Conservation (phyloP, 2,329 filamentous ascomycete genomes). For the Pseudogymnoascus sp. region DNA sequence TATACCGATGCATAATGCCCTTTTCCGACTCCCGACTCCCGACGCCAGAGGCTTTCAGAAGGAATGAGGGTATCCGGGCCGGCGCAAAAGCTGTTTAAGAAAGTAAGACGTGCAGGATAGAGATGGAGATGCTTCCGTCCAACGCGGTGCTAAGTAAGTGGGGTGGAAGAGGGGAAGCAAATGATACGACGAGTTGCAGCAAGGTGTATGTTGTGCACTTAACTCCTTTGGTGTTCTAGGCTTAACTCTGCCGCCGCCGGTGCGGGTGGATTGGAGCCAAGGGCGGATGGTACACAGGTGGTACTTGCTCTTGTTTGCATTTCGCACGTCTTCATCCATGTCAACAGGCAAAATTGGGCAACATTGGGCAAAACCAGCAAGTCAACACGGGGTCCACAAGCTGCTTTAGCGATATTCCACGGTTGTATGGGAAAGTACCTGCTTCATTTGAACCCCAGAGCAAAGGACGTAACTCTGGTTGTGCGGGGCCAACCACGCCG, state of each 20-base stretch:
- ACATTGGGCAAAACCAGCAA: not conserved
- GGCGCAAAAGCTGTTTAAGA: slow-evolving; percentile 5
- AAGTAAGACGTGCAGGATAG: slow-evolving; percentile 10
- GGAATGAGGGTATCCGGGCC: slow-evolving; percentile 6
- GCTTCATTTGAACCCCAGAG: slow-evolving; percentile 5
- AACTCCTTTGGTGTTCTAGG: slow-evolving; percentile 10
- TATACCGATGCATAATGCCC: slow-evolving; percentile 8
- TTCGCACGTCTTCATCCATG: not conserved
- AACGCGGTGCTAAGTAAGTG: slow-evolving; percentile 5
- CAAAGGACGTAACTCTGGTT: not conserved
- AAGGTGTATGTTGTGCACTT: slow-evolving; percentile 5
- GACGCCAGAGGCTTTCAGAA: not conserved
- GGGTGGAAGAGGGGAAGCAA: slow-evolving; percentile 5
- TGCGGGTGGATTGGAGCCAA: slow-evolving; percentile 10
- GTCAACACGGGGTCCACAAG: not conserved
- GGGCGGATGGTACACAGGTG: not conserved
- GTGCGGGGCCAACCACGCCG: not conserved
- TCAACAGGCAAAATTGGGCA: not conserved
- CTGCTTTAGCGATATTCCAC: not conserved
- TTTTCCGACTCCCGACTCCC: not conserved
- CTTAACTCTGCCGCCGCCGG: slow-evolving; percentile 5
- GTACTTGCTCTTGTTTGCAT: not conserved
- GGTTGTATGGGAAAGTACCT: not conserved
- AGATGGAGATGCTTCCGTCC: slow-evolving; percentile 6
- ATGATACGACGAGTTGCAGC: slow-evolving; percentile 10